Percentiles rank a stretch among this genome's conserved stretches.
Evolutionary conservation across 148 eudicot species (phyloP).

Genomic region (Camellia japonica): DNA sequence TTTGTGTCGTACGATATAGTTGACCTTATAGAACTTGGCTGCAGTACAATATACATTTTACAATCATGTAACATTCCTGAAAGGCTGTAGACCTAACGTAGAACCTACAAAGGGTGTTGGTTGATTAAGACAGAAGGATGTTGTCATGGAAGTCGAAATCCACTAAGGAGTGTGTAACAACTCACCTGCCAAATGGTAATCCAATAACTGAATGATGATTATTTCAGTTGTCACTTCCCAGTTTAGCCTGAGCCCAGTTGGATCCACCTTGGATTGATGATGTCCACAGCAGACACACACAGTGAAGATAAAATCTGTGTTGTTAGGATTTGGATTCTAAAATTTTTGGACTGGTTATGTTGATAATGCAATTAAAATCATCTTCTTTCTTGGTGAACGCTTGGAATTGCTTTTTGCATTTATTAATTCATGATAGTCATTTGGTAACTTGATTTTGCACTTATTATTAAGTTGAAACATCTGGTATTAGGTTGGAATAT

Average conservation of each 20-base stretch:
- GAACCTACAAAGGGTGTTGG: too few relatives aligned
- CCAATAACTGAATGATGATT: not conserved
- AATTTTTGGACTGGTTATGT: not conserved
- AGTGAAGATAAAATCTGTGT: not conserved
- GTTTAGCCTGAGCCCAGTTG: not conserved
- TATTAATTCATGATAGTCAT: slow-evolving; percentile 3
- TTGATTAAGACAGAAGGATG: too few relatives aligned
- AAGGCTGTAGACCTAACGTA: not conserved
- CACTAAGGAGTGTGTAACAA: too few relatives aligned
- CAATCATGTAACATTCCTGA: not conserved
- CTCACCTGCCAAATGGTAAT: not conserved
- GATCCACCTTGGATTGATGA: not conserved
- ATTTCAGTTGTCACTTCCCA: not conserved
- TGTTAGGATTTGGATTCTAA: not conserved
- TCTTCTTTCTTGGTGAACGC: not conserved
- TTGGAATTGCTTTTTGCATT: not conserved
- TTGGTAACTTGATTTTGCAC: not conserved
- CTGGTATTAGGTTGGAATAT: slow-evolving; percentile 16
- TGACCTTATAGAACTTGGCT: not conserved
- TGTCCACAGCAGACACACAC: not conserved
- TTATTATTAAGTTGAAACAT: not conserved
- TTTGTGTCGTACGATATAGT: not conserved
- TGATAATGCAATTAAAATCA: not conserved
- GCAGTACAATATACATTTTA: not conserved
- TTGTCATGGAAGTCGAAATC: too few relatives aligned